Base-by-base conservation (phyloP, 805 yeast species). In the Saccharomycopsis schoenii region DNA sequence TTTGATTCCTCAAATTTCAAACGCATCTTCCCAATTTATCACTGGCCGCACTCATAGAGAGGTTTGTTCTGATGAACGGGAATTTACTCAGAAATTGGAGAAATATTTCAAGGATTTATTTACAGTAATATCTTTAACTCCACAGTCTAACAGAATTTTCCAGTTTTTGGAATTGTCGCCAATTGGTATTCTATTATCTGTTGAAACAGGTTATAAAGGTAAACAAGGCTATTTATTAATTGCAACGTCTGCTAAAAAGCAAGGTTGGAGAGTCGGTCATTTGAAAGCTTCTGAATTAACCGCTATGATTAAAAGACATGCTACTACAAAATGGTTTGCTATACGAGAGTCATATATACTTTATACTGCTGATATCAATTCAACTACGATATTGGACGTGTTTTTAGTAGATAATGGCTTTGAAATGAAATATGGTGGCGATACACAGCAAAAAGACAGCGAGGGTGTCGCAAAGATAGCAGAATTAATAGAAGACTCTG, bases 181-280 rank as follows among this genome's bases (percentile, higher is more conserved):
- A 0, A 81, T 94, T 65, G 89, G 96, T 6, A 83, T 94, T 9
- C 76, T 91, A 56, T 75, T 94, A 50, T 85, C 93, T 57, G 85
- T 89, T 65, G 99, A 94, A 71, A 81, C 83, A 36, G 87, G 89
- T 0, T 87, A 79, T 68, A 83, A 83, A 60, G 96, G 98, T 0
- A 94, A 91, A 67, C 97, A 94, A 72, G 99, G 99, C 1, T 82
- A 83, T 58, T 72, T 93, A 61, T 82, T 88, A 60, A 82, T 92
- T 56, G 83, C 91, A 21, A 86, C 97, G 0, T 83, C 90, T 0
- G 93, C 98, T 0, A 83, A 83, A 64, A 79, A 91, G 0, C 96
- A 90, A 70, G 98, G 99, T 1, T 94, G 99, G 98, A 79, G 96
- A 67, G 97, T 93, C 5, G 88, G 94, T 2, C 97, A 93, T 69